Evolutionary conservation across 2,329 filamentous ascomycete genomes (phyloP), one percentile per base, ranked within the genome.

Genomic region (Ascochyta rabiei): DNA sequence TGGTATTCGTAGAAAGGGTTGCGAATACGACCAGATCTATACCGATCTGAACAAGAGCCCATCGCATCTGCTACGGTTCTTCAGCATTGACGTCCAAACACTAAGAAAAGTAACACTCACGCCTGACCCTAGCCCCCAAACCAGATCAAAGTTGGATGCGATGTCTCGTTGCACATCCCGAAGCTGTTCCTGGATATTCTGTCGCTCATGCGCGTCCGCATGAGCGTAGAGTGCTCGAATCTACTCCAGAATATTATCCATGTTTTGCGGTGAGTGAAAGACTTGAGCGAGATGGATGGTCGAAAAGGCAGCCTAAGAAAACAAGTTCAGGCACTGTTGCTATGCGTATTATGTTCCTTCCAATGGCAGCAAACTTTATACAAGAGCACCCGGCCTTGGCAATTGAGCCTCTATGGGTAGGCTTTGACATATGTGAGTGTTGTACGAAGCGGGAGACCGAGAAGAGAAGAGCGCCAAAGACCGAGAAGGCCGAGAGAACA

Each of bases 131-230:
- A 66, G 18, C 7, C 67, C 26, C 40, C 66, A 58, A 2, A 64
- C 35, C 7, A 68, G 45, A 33, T 71, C 66, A 56, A 65, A 70
- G 12, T 65, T 61, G 9, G 57, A 61, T 21, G 63, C 63, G 2
- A 73, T 47, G 10, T 70, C 69, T 12, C 42, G 47, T 34, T 70
- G 66, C 8, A 72, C 54, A 13, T 70, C 63, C 10, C 67, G 60
- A 15, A 71, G 56, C 34, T 68, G 61, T 26, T 61, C 53, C 24
- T 70, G 66, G 23, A 70, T 63, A 8, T 55, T 43, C 33, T 62
- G 59, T 38, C 63, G 61, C 38, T 57, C 61, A 0, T 42, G 23
- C 16, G 67, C 66, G 44, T 61, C 38, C 6, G 62, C 56, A 26
- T 55, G 51, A 19, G 60, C 53, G 44, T 69, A 61, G 13, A 69